phyloP scores from a whole-genome alignment of 2,329 filamentous ascomycete species.

The Endoconidiophora polonica region DNA sequence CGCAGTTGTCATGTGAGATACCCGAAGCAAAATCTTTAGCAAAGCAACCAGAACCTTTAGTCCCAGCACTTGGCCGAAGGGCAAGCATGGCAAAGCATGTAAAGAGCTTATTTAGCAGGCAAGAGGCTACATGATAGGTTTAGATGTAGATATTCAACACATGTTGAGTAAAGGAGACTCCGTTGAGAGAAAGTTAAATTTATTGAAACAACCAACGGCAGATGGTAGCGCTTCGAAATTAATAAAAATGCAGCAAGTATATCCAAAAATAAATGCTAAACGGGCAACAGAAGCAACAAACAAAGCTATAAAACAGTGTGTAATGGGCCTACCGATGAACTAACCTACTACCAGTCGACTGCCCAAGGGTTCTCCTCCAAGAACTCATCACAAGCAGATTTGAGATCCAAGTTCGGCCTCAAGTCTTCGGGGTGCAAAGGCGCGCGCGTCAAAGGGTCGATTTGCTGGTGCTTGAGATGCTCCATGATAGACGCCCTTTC shows the following conservation, averaged over 20 bases:
- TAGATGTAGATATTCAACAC: too few relatives aligned
- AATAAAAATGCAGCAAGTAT: too few relatives aligned
- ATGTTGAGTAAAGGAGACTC: too few relatives aligned
- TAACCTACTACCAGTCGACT: constrained; percentile 54
- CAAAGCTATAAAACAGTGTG: background rate
- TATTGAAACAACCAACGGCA: background rate
- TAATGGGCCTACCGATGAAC: background rate
- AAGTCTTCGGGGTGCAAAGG: constrained; percentile 53
- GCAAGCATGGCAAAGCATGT: background rate
- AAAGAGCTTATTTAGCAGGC: background rate
- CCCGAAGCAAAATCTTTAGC: too few relatives aligned
- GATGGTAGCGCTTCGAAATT: background rate
- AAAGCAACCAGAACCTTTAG: too few relatives aligned
- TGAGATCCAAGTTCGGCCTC: constrained; percentile 65
- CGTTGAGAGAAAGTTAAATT: background rate
- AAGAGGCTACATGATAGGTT: background rate
- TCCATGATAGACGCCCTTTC: constrained; percentile 74
- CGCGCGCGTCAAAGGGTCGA: constrained; percentile 73
- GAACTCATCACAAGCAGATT: constrained; percentile 72
- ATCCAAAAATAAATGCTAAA: background rate
- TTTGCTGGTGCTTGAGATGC: constrained; percentile 57
- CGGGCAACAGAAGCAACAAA: background rate
- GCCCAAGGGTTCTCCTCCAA: constrained; percentile 80
- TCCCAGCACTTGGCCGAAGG: background rate
- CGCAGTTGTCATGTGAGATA: too few relatives aligned